Base-by-base conservation (phyloP, 2,329 filamentous ascomycete genomes). In the Tolypocladium album region DNA sequence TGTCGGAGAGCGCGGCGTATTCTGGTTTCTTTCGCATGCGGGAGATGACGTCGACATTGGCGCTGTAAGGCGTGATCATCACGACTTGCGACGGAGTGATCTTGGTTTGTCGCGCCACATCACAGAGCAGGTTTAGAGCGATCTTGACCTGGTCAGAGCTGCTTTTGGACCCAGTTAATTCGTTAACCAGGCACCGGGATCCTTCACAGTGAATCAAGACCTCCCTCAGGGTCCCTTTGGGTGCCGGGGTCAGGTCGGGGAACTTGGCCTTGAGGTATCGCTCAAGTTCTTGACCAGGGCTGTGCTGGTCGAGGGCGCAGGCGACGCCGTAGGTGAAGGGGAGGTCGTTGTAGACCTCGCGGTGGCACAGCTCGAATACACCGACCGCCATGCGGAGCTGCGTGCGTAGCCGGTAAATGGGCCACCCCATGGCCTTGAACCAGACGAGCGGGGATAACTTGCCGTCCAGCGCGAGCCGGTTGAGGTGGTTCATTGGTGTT, bases 341-440 rank as follows among this genome's bases (percentile, higher is more conserved):
- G 17, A 42, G 40, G 40, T 42, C 40, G 40, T 17, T 42, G 42
- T 68, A 67, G 13, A 66, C 40, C n/a, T 61, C 45, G 0, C 47
- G 9, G 22, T 57, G 64, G 57, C 60, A 61, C 5, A 61, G 52
- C 45, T 67, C 65, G 47, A 67, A 70, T 15, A 64, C 42, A n/a
- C 63, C 63, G 4, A 50, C 47, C 2, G 62, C 63, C 64, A 67
- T 68, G 0, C 68, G 68, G 2, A 66, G 40, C 13, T 70, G 66
- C 4, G 58, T 60, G 1, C 47, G 58, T 0, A 68, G 60, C 2
- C 63, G 64, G 36, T 62, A 66, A 1, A 66, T 55, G 0, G 65
- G 64, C 52, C 61, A 60, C 4, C 64, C 64, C 11, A n/a, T 57
- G 0, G 24, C 63, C 58, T 61, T 56, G 27, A 64, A 56, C 52